A percentile compares a stretch with the other conserved stretches of the same genome.
phyloP scores from a whole-genome alignment of 2,329 filamentous ascomycete genomes.

The Hirsutella rhossiliensis region DNA sequence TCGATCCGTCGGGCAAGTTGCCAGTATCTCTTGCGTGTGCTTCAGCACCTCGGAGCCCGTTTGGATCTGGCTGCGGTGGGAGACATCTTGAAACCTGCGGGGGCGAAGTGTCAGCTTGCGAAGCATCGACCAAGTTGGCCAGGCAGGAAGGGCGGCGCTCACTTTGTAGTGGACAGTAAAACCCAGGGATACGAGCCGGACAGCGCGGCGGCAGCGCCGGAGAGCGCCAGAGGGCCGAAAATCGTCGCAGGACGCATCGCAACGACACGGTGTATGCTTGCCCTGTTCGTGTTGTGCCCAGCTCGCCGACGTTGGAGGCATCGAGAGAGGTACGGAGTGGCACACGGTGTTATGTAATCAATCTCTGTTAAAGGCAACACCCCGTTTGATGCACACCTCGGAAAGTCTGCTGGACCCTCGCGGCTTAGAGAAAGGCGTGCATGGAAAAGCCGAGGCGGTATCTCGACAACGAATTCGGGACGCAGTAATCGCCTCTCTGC shows the following conservation, averaged over 20 bases:
- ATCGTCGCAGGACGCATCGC: conserved; percentile 44
- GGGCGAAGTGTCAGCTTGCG: conserved; percentile 2
- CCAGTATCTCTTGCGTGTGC: conserved; percentile 39
- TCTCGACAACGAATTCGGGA: neutral
- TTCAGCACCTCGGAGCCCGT: conserved; percentile 31
- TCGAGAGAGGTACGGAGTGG: neutral
- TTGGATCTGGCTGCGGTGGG: conserved; percentile 32
- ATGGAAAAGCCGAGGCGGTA: neutral
- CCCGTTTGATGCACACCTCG: conserved; percentile 4
- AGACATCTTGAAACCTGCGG: conserved; percentile 21
- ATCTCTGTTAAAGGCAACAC: conserved; percentile 8
- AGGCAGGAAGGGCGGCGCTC: conserved; percentile 23
- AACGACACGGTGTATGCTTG: neutral
- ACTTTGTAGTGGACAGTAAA: conserved; percentile 76
- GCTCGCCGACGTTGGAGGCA: neutral
- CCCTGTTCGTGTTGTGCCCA: neutral
- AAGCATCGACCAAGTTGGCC: neutral
- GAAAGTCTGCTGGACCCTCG: too few species aligned
- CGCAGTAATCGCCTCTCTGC: too few species aligned
- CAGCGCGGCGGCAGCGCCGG: conserved; percentile 57
- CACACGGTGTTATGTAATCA: conserved; percentile 15
- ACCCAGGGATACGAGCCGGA: conserved; percentile 82
- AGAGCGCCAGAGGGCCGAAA: conserved; percentile 38
- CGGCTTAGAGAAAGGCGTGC: too few species aligned
- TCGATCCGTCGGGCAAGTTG: conserved; percentile 56